These are phyloP conservation scores for Delitschia confertaspora DNA, from an alignment of 495 filamentous ascomycete genomes.

Conservation along the genomic window DNA sequence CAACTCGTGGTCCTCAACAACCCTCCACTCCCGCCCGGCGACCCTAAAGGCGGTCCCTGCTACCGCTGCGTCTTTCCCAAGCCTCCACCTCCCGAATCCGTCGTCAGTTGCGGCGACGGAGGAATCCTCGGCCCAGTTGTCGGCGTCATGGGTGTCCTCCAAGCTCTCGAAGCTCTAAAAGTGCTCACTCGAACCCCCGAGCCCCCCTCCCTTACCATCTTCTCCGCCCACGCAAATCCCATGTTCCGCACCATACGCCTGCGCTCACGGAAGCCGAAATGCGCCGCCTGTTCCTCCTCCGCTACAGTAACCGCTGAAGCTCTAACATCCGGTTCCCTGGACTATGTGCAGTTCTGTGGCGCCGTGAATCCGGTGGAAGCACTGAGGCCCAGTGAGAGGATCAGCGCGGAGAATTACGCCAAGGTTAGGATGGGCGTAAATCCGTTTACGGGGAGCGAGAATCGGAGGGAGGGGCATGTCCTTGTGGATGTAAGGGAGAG, in stretches of 20 bases:
- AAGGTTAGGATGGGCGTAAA: constrained; percentile 15
- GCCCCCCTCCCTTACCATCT: constrained; percentile 53
- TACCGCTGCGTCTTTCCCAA: constrained; percentile 89
- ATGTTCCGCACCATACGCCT: constrained; percentile 68
- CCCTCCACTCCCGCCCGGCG: constrained; percentile 46
- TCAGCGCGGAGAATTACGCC: constrained; percentile 49
- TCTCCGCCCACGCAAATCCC: constrained; percentile 60
- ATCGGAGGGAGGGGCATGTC: constrained; percentile 35
- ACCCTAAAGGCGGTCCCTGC: constrained; percentile 59
- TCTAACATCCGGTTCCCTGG: constrained; percentile 53
- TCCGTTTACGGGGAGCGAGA: constrained; percentile 15
- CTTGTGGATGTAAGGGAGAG: constrained; percentile 77
- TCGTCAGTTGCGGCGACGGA: constrained; percentile 79
- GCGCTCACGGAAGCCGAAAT: constrained; percentile 54
- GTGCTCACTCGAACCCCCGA: constrained; percentile 44
- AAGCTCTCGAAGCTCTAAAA: constrained; percentile 85
- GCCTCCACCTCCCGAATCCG: constrained; percentile 69
- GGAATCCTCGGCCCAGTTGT: constrained; percentile 90
- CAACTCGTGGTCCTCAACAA: constrained; percentile 79
- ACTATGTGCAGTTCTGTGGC: constrained; percentile 78
- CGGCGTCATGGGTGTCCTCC: constrained; percentile 85
- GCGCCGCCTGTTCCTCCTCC: constrained; percentile 62
- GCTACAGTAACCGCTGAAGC: constrained; percentile 53
- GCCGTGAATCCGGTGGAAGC: constrained; percentile 40
- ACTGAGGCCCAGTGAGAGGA: constrained; percentile 51